Percentiles rank a stretch among this genome's conserved stretches.
These are phyloP conservation scores for Wallacemonas sp. DNA, from an alignment of 208 protist genomes.

Conservation along the genomic window DNA sequence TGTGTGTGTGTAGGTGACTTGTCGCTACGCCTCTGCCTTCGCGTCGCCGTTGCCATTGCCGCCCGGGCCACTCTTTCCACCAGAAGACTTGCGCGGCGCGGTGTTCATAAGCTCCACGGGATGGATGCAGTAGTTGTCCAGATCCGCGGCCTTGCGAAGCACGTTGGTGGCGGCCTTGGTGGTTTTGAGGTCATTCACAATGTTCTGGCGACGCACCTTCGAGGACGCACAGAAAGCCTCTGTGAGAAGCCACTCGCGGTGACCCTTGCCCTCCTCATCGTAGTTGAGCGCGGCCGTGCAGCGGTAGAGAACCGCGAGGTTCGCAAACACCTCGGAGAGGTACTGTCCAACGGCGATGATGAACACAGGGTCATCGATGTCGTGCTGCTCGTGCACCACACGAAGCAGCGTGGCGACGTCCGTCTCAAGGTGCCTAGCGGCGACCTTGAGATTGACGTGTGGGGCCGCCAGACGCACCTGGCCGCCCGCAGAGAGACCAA, in stretches of 20 bases:
- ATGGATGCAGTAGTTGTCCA: slow-evolving; percentile 62
- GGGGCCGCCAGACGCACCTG: slow-evolving; percentile 38
- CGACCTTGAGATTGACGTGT: slow-evolving; percentile 64
- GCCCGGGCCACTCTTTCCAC: background rate
- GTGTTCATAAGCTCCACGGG: slow-evolving; percentile 79
- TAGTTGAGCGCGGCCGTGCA: slow-evolving; percentile 53
- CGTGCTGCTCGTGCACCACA: slow-evolving; percentile 19
- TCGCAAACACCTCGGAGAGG: slow-evolving; percentile 65
- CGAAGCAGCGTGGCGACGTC: slow-evolving; percentile 46
- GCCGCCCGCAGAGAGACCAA: slow-evolving; percentile 17
- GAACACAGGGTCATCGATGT: slow-evolving; percentile 25
- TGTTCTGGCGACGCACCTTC: slow-evolving; percentile 23
- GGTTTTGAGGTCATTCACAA: slow-evolving; percentile 39
- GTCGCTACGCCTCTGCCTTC: slow-evolving; percentile 2
- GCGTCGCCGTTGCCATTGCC: slow-evolving; percentile 3
- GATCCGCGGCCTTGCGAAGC: slow-evolving; percentile 20
- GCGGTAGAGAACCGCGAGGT: slow-evolving; percentile 70
- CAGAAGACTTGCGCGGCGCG: slow-evolving; percentile 14
- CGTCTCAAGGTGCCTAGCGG: slow-evolving; percentile 37
- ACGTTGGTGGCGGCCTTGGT: slow-evolving; percentile 20
- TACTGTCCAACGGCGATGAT: slow-evolving; percentile 49
- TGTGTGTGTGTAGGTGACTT: too few species aligned
- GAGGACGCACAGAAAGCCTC: slow-evolving; percentile 66
- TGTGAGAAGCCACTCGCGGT: slow-evolving; percentile 74
- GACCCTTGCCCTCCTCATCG: slow-evolving; percentile 45